Base-by-base conservation (phyloP, 2,329 filamentous ascomycete genomes). In the Fusarium sacchari region DNA sequence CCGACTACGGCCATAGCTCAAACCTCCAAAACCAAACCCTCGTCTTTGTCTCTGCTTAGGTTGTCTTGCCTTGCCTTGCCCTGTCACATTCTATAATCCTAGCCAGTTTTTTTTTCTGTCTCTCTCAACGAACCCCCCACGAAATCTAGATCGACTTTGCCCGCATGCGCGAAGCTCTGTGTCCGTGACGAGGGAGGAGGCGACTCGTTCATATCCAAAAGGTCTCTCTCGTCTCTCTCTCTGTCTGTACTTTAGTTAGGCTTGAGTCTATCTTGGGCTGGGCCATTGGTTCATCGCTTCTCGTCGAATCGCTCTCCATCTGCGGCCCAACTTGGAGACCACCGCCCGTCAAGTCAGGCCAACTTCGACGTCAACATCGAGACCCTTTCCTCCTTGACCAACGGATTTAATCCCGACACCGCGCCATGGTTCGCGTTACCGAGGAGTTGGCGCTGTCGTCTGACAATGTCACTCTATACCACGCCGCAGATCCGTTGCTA, bases 381-480 rank as follows among this genome's bases (percentile, higher is more conserved):
- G 71, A n/a, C 30, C 55, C 5, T 20, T 72, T 24, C 55, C 5
- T 20, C 71, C 53, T 67, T 65, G 74, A 64, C 67, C 52, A 65
- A 60, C 67, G 67, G 72, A 73, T 75, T 32, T n/a, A 32, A 46
- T 72, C 50, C 75, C 78, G 60, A 75, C 70, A 77, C 75, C 80
- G 81, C 82, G 88, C 84, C 84, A 97, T 97, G 95, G 94, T 96
- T 86, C 90, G 92, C 85, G 89, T 96, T 82, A 92, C 90, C 78
- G 90, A 92, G 76, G 92, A 94, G 83, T 89, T 95, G 86, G 90
- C 90, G 80, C 88, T 97, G 82, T 92, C 94, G 82, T 88, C 93
- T 81, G 93, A 96, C 82, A 88, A 93, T 81, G 89, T 98, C 82
- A 91, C 90, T 80, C 93, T 98, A 79, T 98, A 97, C 87, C 93